Evolutionary conservation across 2,329 filamentous ascomycete species (phyloP).

Genomic region (Monosporascus ibericus): DNA sequence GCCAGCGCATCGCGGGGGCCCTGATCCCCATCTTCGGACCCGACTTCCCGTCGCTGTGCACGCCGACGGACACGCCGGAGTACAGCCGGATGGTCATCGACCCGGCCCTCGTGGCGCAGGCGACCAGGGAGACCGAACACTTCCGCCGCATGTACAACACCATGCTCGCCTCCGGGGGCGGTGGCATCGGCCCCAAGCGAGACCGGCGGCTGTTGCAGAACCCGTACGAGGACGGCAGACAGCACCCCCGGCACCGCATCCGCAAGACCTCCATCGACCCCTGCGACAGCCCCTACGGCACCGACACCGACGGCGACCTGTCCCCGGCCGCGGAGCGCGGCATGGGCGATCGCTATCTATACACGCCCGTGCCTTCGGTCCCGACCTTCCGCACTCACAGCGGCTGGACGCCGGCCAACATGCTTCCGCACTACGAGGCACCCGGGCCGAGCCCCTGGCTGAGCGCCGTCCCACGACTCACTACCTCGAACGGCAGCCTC

Average conservation of each 20-base stretch:
- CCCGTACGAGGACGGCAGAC: conserved; percentile 17
- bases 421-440: conserved; percentile 14
- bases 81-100: conserved; percentile 65
- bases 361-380: conserved; percentile 15
- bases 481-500: not conserved
- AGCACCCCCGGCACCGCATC: conserved; percentile 15
- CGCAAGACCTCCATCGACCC: conserved; percentile 25
- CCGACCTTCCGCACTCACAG: conserved; percentile 10
- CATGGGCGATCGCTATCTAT: conserved; percentile 13
- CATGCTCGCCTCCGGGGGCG: conserved; percentile 9
- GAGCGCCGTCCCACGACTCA: conserved; percentile 38
- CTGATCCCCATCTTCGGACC: conserved; percentile 87
- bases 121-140: conserved; percentile 42
- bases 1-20: conserved; percentile 73
- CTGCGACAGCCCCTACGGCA: conserved; percentile 33
- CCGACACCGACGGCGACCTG: conserved; percentile 35
- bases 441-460: conserved; percentile 33
- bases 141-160: conserved; percentile 31
- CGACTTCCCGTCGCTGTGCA: conserved; percentile 69
- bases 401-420: conserved; percentile 24
- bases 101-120: conserved; percentile 44
- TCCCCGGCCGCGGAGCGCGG: conserved; percentile 18
- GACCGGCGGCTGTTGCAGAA: conserved; percentile 17
- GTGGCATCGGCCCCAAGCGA: conserved; percentile 8
- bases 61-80: conserved; percentile 54